Conservation (phyloP, 768 basidiomycete species). For the Tulasnella sp. region DNA sequence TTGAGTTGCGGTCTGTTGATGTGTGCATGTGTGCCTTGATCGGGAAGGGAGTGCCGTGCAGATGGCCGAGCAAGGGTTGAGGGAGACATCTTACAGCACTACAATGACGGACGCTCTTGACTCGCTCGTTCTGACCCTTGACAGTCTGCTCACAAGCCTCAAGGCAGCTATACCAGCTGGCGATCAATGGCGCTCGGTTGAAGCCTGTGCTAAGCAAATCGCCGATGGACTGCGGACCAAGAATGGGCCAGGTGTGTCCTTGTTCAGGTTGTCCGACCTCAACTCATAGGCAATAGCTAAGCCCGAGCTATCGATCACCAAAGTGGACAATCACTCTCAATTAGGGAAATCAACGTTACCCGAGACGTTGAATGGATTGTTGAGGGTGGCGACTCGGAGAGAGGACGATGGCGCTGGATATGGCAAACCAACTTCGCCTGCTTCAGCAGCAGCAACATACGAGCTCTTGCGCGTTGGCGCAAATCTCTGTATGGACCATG, state of each 20-base stretch:
- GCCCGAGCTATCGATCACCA: not conserved
- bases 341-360: constrained; percentile 58
- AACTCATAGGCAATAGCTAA: not conserved
- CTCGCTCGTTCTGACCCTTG: not conserved
- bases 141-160: not conserved
- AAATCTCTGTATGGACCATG: constrained; percentile 77
- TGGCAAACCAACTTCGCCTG: constrained; percentile 25
- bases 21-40: not conserved
- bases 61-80: not conserved
- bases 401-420: constrained; percentile 29
- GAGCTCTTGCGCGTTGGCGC: constrained; percentile 71
- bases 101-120: not conserved
- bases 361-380: constrained; percentile 48
- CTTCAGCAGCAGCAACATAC: constrained; percentile 42
- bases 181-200: constrained; percentile 40
- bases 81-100: too few species aligned
- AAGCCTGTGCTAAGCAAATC: constrained; percentile 41
- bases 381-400: constrained; percentile 41
- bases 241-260: constrained; percentile 39
- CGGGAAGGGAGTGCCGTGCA: not conserved
- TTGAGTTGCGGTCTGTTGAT: not conserved
- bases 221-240: constrained; percentile 52
- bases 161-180: not conserved
- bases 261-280: constrained; percentile 29
- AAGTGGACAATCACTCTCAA: constrained; percentile 4